Percentiles rank a stretch among this genome's conserved stretches.
phyloP scores from a whole-genome alignment of 1,284 basidiomycete species.

The Anthracocystis panici-leucophaei region DNA sequence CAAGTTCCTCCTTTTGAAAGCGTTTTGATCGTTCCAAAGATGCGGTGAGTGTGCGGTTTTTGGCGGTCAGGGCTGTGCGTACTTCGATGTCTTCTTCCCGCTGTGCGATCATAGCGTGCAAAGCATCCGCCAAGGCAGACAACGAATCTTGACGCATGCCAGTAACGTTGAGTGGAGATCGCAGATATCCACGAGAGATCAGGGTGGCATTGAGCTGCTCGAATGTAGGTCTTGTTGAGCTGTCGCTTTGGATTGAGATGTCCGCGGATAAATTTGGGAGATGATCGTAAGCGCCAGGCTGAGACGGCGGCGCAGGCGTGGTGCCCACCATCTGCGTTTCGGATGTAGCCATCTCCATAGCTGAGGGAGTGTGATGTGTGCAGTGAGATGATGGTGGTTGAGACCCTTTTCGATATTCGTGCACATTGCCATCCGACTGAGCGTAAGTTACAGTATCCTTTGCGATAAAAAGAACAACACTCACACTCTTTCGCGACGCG shows the following conservation, averaged over 20 bases:
- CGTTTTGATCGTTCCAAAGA: constrained; percentile 47
- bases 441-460: background rate
- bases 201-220: constrained; percentile 57
- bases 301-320: background rate
- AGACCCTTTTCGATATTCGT: background rate
- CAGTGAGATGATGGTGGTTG: constrained; percentile 20
- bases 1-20: constrained; percentile 46
- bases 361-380: background rate
- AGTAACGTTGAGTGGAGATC: constrained; percentile 36
- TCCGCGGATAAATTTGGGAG: constrained; percentile 42
- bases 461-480: constrained; percentile 36
- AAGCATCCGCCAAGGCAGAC: constrained; percentile 39
- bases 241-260: constrained; percentile 22
- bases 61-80: constrained; percentile 51
- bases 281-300: constrained; percentile 30
- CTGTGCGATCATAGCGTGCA: constrained; percentile 57
- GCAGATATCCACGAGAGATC: constrained; percentile 52
- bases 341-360: constrained; percentile 4
- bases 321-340: background rate
- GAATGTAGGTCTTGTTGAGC: constrained; percentile 39
- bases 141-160: constrained; percentile 32
- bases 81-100: constrained; percentile 57
- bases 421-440: background rate
- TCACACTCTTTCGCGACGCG: constrained; percentile 29
- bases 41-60: constrained; percentile 42